phyloP scores from a whole-genome alignment of 441 rosid species.

The Gossypium aridum region DNA sequence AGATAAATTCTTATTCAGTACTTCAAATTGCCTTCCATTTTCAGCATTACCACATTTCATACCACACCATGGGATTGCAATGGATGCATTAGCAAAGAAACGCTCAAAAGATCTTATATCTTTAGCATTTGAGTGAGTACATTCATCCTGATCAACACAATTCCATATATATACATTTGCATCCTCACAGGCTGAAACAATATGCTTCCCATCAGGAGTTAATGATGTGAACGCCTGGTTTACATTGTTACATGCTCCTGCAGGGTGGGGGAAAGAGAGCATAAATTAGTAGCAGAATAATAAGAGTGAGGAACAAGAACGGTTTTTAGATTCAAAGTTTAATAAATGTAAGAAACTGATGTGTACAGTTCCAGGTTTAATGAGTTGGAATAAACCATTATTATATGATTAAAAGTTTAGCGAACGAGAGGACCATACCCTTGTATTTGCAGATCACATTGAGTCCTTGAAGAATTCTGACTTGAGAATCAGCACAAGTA shows the following conservation, averaged over 20 bases:
- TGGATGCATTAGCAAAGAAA: constrained; percentile 67
- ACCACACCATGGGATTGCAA: constrained; percentile 88
- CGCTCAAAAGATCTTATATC: constrained; percentile 64
- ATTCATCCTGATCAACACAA: constrained; percentile 30
- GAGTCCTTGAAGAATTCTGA: constrained; percentile 64
- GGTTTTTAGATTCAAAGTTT: neutral
- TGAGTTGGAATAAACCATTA: constrained; percentile 3
- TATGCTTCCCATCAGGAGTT: constrained; percentile 83
- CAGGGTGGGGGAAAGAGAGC: neutral
- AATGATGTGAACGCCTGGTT: constrained; percentile 66
- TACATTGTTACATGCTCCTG: constrained; percentile 51
- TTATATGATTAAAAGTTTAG: neutral
- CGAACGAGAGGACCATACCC: constrained; percentile 30
- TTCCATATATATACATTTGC: constrained; percentile 81
- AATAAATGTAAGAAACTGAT: neutral
- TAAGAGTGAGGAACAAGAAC: neutral
- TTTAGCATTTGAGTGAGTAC: constrained; percentile 27
- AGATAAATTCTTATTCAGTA: constrained; percentile 18
- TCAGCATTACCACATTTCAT: constrained; percentile 26
- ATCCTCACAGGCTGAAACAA: constrained; percentile 81
- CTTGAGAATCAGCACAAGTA: constrained; percentile 84
- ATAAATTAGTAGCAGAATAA: neutral
- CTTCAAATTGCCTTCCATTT: constrained; percentile 24
- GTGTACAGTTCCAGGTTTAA: constrained; percentile 1
- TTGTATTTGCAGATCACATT: constrained; percentile 70